These are phyloP conservation scores for Cladophialophora immunda DNA, from an alignment of 2,329 filamentous ascomycete species.

Conservation along the genomic window DNA sequence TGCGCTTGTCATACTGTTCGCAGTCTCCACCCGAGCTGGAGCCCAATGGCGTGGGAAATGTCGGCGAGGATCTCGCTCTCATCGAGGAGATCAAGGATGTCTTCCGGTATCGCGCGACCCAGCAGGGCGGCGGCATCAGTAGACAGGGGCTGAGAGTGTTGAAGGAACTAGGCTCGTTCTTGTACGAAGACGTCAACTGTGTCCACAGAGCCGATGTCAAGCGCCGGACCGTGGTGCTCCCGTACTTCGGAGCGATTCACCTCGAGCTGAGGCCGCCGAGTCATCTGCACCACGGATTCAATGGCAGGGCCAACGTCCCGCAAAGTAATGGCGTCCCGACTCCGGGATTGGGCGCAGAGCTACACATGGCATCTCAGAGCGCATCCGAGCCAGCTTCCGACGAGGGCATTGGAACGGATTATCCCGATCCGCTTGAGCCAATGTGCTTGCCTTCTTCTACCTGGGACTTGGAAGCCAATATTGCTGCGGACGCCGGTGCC, in stretches of 20 bases:
- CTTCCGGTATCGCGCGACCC: constrained; percentile 36
- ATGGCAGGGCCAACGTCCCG: background rate
- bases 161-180: constrained; percentile 36
- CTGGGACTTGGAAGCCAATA: background rate
- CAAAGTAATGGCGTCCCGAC: too few species aligned
- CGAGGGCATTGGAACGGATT: constrained; percentile 8
- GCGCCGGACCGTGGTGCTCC: constrained; percentile 35
- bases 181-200: constrained; percentile 24
- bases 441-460: background rate
- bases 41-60: constrained; percentile 3
- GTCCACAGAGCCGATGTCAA: constrained; percentile 13
- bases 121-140: constrained; percentile 37
- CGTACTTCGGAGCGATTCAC: constrained; percentile 39
- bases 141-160: constrained; percentile 37
- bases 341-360: background rate
- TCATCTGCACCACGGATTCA: constrained; percentile 6
- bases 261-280: constrained; percentile 31
- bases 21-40: background rate
- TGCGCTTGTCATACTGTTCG: constrained; percentile 24
- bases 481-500: background rate
- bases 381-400: constrained; percentile 8
- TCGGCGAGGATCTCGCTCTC: constrained; percentile 34
- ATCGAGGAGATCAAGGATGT: constrained; percentile 39
- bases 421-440: background rate
- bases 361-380: constrained; percentile 8